phyloP scores from a whole-genome alignment of 2,329 filamentous ascomycete species.

The Alternaria sp. region DNA sequence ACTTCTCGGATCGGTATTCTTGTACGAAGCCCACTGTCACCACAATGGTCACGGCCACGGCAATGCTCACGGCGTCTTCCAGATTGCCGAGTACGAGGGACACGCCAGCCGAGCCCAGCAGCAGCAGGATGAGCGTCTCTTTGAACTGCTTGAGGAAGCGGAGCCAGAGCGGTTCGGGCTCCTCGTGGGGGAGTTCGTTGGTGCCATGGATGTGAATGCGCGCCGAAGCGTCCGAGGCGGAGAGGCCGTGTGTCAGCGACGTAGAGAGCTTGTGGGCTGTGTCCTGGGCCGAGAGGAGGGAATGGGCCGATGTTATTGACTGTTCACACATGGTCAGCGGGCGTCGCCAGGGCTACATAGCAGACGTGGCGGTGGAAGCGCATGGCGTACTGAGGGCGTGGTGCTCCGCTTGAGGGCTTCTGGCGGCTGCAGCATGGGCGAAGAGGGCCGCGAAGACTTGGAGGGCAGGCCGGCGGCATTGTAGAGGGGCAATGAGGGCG shows the following conservation, averaged over 20 bases:
- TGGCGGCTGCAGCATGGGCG: conserved; percentile 44
- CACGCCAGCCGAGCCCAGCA: conserved; percentile 86
- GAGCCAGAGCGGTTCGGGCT: conserved; percentile 92
- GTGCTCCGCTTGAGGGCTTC: conserved; percentile 38
- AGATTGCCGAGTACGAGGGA: conserved; percentile 92
- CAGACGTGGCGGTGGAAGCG: conserved; percentile 3
- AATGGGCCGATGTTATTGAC: conserved; percentile 62
- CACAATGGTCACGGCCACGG: conserved; percentile 95
- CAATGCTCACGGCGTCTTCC: conserved; percentile 95
- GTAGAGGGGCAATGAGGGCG: conserved; percentile 67
- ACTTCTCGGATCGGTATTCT: conserved; percentile 97
- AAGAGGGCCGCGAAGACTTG: conserved; percentile 38
- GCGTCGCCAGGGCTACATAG: conserved; percentile 15
- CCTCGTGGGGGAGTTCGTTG: conserved; percentile 94
- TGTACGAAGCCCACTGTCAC: conserved; percentile 96
- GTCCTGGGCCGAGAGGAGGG: conserved; percentile 77
- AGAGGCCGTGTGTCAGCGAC: conserved; percentile 83
- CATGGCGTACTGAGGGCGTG: conserved; percentile 41
- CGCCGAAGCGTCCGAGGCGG: conserved; percentile 80
- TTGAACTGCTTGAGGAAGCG: conserved; percentile 97
- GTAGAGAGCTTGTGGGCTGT: conserved; percentile 80
- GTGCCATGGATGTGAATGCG: conserved; percentile 83
- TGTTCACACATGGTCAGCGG: conserved; percentile 31
- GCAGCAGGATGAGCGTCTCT: conserved; percentile 91
- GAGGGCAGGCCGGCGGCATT: conserved; percentile 54